These are phyloP conservation scores for Zarea fungicola DNA, from an alignment of 2,329 filamentous ascomycete genomes.

Conservation along the genomic window DNA sequence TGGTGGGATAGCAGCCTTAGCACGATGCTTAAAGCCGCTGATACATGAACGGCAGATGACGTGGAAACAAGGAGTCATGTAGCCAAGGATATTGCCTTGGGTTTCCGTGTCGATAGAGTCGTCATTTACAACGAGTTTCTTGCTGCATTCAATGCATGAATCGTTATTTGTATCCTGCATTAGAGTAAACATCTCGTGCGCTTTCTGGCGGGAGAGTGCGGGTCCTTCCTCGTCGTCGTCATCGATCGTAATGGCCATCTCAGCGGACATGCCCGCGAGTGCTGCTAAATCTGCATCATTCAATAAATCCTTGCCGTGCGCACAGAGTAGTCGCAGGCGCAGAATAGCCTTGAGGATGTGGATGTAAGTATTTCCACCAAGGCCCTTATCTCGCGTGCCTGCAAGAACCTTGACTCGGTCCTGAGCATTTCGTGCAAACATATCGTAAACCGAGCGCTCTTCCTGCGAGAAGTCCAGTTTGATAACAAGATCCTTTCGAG, in stretches of 20 bases:
- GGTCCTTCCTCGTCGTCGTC: conserved; percentile 63
- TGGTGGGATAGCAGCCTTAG: conserved; percentile 33
- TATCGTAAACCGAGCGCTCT: conserved; percentile 74
- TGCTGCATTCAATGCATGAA: conserved; percentile 64
- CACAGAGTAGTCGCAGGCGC: conserved; percentile 82
- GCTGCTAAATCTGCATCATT: conserved; percentile 76
- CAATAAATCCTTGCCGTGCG: conserved; percentile 87
- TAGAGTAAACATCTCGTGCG: conserved; percentile 79
- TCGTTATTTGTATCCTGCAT: conserved; percentile 79
- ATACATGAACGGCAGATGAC: conserved; percentile 75
- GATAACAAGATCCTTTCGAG: conserved; percentile 66
- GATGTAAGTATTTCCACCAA: conserved; percentile 85
- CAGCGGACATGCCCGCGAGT: conserved; percentile 74
- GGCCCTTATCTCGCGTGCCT: conserved; percentile 49
- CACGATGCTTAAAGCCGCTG: conserved; percentile 50
- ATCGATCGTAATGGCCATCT: conserved; percentile 84
- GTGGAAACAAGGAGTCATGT: conserved; percentile 84
- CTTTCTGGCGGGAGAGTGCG: conserved; percentile 61
- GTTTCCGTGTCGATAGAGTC: conserved; percentile 50
- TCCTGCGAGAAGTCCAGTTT: conserved; percentile 69
- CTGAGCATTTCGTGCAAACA: conserved; percentile 76
- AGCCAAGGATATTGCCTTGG: conserved; percentile 63
- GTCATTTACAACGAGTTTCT: conserved; percentile 54
- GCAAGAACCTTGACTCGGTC: conserved; percentile 73
- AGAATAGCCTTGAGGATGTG: conserved; percentile 90